Evolutionary conservation across 2,329 filamentous ascomycete genomes (phyloP), one percentile per base, ranked within the genome.

Genomic region (Onygena corvina): DNA sequence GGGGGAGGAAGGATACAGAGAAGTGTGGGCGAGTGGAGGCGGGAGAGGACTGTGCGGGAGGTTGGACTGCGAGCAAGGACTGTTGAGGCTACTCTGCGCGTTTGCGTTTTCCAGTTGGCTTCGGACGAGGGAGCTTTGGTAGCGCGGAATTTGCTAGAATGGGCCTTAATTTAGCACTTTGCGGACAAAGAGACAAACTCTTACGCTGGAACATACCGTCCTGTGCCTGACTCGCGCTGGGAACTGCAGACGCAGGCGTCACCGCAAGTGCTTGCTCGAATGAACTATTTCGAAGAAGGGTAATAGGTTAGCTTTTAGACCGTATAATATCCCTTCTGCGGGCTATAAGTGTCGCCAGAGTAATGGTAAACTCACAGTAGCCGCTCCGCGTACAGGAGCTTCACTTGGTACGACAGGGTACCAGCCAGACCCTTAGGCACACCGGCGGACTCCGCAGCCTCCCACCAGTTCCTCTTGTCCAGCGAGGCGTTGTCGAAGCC

Each of bases 381-480:
- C 18, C 48, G 48, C 49, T 50, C 36, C 6, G 9, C n/a, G 50
- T 54, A 54, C 12, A 53, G 45, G 9, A 16, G 3, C 25, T 47
- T 50, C 6, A 53, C 16, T 23, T 54, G 44, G 42, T 47, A 52
- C 8, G 52, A 53, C 7, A 53, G 42, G 18, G 50, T 49, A n/a
- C 47, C 51, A n/a, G 42, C 34, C 33, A 46, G 45, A 4, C 45
- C 38, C 4, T 14, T 12, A n/a, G 23, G 4, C 4, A 56, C 30
- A n/a, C 51, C 46, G 4, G 46, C 12, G 4, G 27, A 21, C 12
- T 36, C 16, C 1, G 45, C 50, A 4, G 47, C 23, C n/a, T 9
- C 42, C 45, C 47, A 52, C 54, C 54, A 54, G 30, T 50, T 53
- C 27, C 33, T 44, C 49, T 54, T 54, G 31, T 50, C 42, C 27